These are phyloP conservation scores for Hygrophoropsis aurantiaca DNA, from an alignment of 768 basidiomycete genomes.

Conservation along the genomic window DNA sequence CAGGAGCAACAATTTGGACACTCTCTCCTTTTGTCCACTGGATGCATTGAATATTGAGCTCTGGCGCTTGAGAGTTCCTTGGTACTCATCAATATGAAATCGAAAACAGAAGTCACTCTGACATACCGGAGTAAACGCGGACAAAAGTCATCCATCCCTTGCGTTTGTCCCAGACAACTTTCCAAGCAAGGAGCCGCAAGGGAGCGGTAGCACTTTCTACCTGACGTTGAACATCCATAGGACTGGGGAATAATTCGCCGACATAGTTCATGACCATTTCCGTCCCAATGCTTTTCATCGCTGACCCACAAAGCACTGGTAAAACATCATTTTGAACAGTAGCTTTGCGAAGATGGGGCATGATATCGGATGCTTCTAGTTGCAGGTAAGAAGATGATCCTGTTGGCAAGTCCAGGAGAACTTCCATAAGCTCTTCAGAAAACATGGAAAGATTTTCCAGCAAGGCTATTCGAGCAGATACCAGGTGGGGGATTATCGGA, in stretches of 20 bases:
- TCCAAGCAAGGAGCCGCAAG: constrained; percentile 77
- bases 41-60: constrained; percentile 62
- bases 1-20: constrained; percentile 72
- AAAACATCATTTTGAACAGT: constrained; percentile 66
- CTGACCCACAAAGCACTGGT: constrained; percentile 83
- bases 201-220: constrained; percentile 46
- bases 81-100: constrained; percentile 1
- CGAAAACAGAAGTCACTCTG: not conserved
- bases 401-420: constrained; percentile 56
- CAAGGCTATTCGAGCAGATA: constrained; percentile 65
- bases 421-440: constrained; percentile 79
- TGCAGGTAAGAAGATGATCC: constrained; percentile 65
- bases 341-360: constrained; percentile 65
- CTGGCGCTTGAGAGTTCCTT: constrained; percentile 71
- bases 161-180: constrained; percentile 81
- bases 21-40: constrained; percentile 68
- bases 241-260: constrained; percentile 77
- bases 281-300: constrained; percentile 78
- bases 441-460: constrained; percentile 80
- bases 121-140: constrained; percentile 79
- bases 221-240: constrained; percentile 60
- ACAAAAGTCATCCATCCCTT: constrained; percentile 94
- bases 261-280: constrained; percentile 79
- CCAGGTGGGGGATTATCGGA: constrained; percentile 66
- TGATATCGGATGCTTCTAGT: constrained; percentile 50